Evolutionary conservation across 352 stramenopile genomes (phyloP).

Genomic region (Aphanomyces euteiches): DNA sequence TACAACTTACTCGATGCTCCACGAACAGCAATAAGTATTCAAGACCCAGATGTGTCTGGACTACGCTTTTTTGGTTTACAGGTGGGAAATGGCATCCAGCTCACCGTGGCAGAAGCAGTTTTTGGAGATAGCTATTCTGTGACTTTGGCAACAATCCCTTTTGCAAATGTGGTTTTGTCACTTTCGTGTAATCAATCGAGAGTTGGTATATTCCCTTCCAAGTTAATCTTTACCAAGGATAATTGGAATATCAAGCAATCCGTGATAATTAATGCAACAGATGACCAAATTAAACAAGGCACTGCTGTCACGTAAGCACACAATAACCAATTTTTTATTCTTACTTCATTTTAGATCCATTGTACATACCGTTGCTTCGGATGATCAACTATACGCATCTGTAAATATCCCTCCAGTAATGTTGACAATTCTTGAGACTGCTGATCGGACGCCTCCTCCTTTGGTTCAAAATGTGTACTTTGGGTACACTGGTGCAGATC

Average conservation of each 20-base stretch:
- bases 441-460: slow-evolving; percentile 7
- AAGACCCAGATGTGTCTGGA: slow-evolving; percentile 6
- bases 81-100: slow-evolving; percentile 2
- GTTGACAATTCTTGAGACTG: not conserved
- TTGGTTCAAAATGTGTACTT: slow-evolving; percentile 5
- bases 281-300: slow-evolving; percentile 4
- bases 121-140: slow-evolving; percentile 16
- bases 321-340: not conserved
- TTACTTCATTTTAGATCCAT: slow-evolving; percentile 7
- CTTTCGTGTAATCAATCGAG: not conserved
- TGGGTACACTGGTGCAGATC: slow-evolving; percentile 15
- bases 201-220: not conserved
- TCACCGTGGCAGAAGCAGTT: slow-evolving; percentile 11
- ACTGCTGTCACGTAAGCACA: not conserved
- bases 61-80: not conserved
- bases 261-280: not conserved
- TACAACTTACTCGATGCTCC: slow-evolving; percentile 2
- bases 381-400: slow-evolving; percentile 10
- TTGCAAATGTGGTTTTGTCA: not conserved
- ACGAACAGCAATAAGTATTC: not conserved
- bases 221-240: not conserved
- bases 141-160: slow-evolving; percentile 8
- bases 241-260: slow-evolving; percentile 20
- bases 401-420: not conserved
- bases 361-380: not conserved